phyloP scores from a whole-genome alignment of 2,329 filamentous ascomycete genomes.

The Amauroascus niger region DNA sequence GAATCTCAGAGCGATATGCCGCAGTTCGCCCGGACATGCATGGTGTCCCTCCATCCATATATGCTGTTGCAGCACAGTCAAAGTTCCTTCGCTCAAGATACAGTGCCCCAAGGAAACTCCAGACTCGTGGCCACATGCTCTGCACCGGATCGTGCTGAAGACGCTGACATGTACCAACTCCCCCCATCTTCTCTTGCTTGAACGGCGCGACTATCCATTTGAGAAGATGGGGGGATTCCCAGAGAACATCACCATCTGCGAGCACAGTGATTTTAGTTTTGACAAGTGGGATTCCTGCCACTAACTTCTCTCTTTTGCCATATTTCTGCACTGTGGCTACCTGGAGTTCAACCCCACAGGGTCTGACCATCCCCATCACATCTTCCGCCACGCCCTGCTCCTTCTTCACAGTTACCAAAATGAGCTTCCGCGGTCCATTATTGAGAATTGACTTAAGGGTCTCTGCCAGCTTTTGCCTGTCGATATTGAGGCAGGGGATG shows the following conservation, averaged over 20 bases:
- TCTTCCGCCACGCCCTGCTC: slow-evolving; percentile 55
- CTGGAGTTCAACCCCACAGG: slow-evolving; percentile 46
- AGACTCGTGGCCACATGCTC: slow-evolving; percentile 47
- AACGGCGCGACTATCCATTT: slow-evolving; percentile 86
- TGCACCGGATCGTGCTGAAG: slow-evolving; percentile 47
- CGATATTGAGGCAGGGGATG: slow-evolving; percentile 78
- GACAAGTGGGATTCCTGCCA: slow-evolving; percentile 69
- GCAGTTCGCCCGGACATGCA: slow-evolving; percentile 83
- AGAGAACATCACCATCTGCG: slow-evolving; percentile 81
- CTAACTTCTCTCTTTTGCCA: slow-evolving; percentile 85
- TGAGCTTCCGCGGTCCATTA: slow-evolving; percentile 49
- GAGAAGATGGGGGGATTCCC: slow-evolving; percentile 63
- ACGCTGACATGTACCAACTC: slow-evolving; percentile 74
- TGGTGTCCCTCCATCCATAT: slow-evolving; percentile 77
- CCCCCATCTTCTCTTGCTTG: slow-evolving; percentile 63
- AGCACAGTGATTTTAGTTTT: slow-evolving; percentile 69
- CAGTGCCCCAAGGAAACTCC: slow-evolving; percentile 73
- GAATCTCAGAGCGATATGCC: slow-evolving; percentile 70
- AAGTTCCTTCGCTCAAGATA: slow-evolving; percentile 86
- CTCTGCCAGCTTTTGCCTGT: slow-evolving; percentile 62
- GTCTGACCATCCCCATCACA: slow-evolving; percentile 40
- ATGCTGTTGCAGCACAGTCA: slow-evolving; percentile 80
- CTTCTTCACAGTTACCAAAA: slow-evolving; percentile 69
- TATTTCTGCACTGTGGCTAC: slow-evolving; percentile 64
- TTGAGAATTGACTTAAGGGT: slow-evolving; percentile 50